phyloP scores from a whole-genome alignment of 2,329 filamentous ascomycete species.

The Ophiostoma sp. region DNA sequence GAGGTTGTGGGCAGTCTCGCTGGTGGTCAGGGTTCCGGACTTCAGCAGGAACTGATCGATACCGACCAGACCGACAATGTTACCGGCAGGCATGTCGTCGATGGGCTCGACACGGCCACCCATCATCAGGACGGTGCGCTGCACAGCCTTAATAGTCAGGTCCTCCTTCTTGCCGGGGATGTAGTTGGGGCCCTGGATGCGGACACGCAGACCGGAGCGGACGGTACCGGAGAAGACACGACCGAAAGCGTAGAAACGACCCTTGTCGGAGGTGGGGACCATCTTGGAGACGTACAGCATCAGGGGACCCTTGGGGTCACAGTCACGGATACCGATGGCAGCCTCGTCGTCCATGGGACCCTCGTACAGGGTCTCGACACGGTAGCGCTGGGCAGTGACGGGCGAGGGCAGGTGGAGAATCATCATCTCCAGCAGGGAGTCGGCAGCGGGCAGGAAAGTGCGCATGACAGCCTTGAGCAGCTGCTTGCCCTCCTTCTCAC shows the following conservation, averaged over 20 bases:
- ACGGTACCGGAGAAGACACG: slow-evolving; percentile 99
- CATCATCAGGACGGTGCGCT: slow-evolving; percentile 99
- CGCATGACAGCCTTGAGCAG: slow-evolving; percentile 94
- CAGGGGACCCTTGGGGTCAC: slow-evolving; percentile 94
- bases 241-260: slow-evolving; percentile 99
- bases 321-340: slow-evolving; percentile 96
- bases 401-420: slow-evolving; percentile 98
- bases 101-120: slow-evolving; percentile 98
- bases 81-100: slow-evolving; percentile 95
- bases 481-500: slow-evolving; percentile 91
- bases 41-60: slow-evolving; percentile 99
- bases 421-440: slow-evolving; percentile 99
- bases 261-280: slow-evolving; percentile 99
- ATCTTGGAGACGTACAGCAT: slow-evolving; percentile 99
- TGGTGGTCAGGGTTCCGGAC: slow-evolving; percentile 98
- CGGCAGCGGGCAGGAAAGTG: slow-evolving; percentile 96
- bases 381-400: slow-evolving; percentile 92
- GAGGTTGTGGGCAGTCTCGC: slow-evolving; percentile 96
- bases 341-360: slow-evolving; percentile 88
- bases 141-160: slow-evolving; percentile 97
- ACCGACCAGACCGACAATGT: slow-evolving; percentile 99
- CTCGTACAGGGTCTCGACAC: slow-evolving; percentile 98
- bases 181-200: slow-evolving; percentile 99
- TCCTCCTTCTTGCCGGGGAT: slow-evolving; percentile 97
- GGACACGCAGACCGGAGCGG: slow-evolving; percentile 96